Evolutionary conservation across 2,329 filamentous ascomycete species (phyloP), one percentile per base, ranked within the genome.

Genomic region (Trichoderma semiorbis): DNA sequence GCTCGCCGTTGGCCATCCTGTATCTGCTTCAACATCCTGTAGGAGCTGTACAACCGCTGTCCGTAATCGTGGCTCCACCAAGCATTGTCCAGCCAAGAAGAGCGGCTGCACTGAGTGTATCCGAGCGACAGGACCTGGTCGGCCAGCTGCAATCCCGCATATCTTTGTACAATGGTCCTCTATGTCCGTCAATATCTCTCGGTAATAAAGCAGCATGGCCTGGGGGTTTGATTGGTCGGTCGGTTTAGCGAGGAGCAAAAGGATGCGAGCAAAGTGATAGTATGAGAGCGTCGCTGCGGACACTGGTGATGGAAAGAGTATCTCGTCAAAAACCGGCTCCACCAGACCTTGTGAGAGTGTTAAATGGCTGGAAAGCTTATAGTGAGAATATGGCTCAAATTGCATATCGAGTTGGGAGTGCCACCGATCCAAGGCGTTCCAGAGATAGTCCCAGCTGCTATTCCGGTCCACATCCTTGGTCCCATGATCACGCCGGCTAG

Each of bases 201-300:
- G 36, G 12, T 60, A 60, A 21, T 68, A 55, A 24, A 60, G 58
- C 3, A 68, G 34, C 36, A 47, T 36, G 10, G 26, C 28, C 18
- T 60, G 53, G 5, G 65, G 65, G 18, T 68, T 68, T 10, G 53
- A 68, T 60, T 68, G 65, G n/a, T 60, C 65, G 36, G 58, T 60
- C 24, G 34, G 34, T 21, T 68, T 60, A 18, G 53, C 65, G 6
- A 68, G 65, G 28, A 68, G 65, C 18, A 68, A 47, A 32, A 68
- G 55, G 18, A 68, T 36, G 36, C 65, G 26, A 21, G 65, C 53
- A 8, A 68, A 60, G 28, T 68, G 53, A 10, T 60, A 68, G 36
- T 68, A 68, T 14, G 65, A 68, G 2, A 68, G 65, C 2, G 65
- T 68, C 12, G 65, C 65, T 3, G 65, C 65, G 26, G 65, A 68